Evolutionary conservation across 495 filamentous ascomycete species (phyloP).

Genomic region (Melanomma pulvis-pyrius): DNA sequence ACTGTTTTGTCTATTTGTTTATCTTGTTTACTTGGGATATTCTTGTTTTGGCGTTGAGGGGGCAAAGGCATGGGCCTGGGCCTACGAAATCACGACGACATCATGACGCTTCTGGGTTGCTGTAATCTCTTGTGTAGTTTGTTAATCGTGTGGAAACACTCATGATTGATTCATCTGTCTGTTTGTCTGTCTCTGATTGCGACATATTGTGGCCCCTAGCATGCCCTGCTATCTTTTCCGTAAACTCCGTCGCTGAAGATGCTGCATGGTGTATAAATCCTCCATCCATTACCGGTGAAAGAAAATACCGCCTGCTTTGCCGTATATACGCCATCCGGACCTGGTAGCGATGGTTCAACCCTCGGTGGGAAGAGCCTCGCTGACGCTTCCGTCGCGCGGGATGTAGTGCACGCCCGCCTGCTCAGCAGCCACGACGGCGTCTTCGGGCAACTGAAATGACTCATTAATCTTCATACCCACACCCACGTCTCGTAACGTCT

Average conservation of each 20-base stretch:
- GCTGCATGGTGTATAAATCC: slow-evolving; percentile 2
- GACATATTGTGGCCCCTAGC: not conserved
- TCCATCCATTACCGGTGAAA: not conserved
- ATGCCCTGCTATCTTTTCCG: not conserved
- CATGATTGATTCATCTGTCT: not conserved
- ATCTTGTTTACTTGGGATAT: not conserved
- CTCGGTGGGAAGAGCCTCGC: slow-evolving; percentile 41
- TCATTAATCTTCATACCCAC: slow-evolving; percentile 1
- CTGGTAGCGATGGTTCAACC: not conserved
- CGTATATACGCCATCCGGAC: not conserved
- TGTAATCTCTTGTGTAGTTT: no score
- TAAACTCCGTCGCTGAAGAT: slow-evolving; percentile 8
- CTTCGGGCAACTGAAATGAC: slow-evolving; percentile 43
- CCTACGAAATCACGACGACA: not conserved
- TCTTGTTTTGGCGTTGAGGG: not conserved
- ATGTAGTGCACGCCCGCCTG: slow-evolving; percentile 46
- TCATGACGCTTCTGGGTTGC: no score
- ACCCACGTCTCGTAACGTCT: not conserved
- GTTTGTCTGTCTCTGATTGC: no score
- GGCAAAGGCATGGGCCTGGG: not conserved
- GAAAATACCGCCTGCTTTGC: not conserved
- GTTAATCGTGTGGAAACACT: not conserved
- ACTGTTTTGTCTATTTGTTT: not conserved
- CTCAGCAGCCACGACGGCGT: slow-evolving; percentile 42
- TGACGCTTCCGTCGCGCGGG: slow-evolving; percentile 55